Base-by-base conservation (phyloP, 331 rosid species). In the Malus hybrid region DNA sequence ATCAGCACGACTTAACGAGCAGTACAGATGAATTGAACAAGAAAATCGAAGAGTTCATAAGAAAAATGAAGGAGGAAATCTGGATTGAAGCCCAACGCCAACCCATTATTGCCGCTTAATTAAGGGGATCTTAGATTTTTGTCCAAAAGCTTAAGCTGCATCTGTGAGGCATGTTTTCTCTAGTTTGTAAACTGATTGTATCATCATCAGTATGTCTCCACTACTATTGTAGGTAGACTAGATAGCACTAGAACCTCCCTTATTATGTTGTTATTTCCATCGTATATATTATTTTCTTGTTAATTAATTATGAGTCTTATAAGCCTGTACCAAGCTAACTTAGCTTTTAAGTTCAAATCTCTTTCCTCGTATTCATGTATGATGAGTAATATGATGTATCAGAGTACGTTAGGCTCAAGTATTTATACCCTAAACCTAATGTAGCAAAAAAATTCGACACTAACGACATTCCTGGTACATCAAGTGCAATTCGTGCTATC, bases 21-120 rank as follows among this genome's bases (percentile, higher is more conserved):
- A 91, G 92, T 67, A 86, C 93, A 65, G 96, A 93, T 67, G 98
- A 93, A 63, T 52, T 91, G 65, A 88, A 93, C 80, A 85, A 83
- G 83, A 93, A 88, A 70, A 75, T 91, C 24, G 98, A 93, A 66
- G 97, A 93, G 27, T 91, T 93, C 42, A 91, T 93, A 27, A 85
- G 88, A 78, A 93, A 83, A 78, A 87, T 88, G 98, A 89, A 87
- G 84, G 90, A 81, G 77, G 96, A 80, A 83, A 76, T 91, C 15
- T 80, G 88, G 67, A 81, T 85, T 54, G 93, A 93, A 86, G 92
- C 97, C 70, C 80, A 76, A 77, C 70, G 77, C 24, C 91, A 90
- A 50, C 65, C 85, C 27, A 79, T 88, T 31, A 78, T 89, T n/a
- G 80, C 88, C 84, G 88, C 89, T 52, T 83, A 75, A 13, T 62